phyloP scores from a whole-genome alignment of 176 grass and related monocot species.

The Themeda triandra region DNA sequence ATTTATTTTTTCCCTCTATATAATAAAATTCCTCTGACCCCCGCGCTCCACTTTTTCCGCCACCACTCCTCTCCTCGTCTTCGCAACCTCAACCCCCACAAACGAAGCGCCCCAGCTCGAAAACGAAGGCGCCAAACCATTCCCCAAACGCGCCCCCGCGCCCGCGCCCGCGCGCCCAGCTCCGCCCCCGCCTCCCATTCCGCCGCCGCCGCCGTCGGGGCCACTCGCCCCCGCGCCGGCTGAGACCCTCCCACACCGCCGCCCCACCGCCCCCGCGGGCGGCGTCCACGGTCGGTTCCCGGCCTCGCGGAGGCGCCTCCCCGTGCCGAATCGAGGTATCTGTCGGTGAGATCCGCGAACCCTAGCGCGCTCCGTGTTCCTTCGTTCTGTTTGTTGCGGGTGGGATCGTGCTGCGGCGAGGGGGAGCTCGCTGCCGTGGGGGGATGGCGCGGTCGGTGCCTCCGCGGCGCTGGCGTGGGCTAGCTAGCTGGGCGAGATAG shows the following conservation, averaged over 20 bases:
- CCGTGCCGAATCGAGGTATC: neutral
- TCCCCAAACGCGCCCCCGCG: constrained; percentile 5
- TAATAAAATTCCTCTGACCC: neutral
- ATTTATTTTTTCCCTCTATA: neutral
- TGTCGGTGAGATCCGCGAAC: constrained; percentile 35
- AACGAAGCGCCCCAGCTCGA: constrained; percentile 6
- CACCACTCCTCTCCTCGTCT: neutral
- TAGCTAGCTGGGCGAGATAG: neutral
- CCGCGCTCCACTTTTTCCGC: neutral
- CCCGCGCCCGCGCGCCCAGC: neutral
- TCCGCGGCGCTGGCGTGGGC: neutral
- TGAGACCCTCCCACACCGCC: neutral
- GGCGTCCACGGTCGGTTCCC: neutral
- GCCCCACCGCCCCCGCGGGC: no score
- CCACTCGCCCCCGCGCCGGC: neutral
- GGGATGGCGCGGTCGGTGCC: neutral
- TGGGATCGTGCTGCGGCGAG: neutral
- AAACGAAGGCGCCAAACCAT: constrained; percentile 56
- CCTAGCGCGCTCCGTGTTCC: neutral
- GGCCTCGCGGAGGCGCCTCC: neutral
- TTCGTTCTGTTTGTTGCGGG: neutral
- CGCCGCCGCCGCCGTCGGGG: neutral
- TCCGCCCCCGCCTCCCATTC: neutral
- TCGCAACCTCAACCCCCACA: neutral
- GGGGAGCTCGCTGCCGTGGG: neutral